A percentile compares a stretch with the other conserved stretches of the same genome.
Evolutionary conservation across 2,329 filamentous ascomycete species (phyloP).

Genomic region (Sarocladium brachiariae): DNA sequence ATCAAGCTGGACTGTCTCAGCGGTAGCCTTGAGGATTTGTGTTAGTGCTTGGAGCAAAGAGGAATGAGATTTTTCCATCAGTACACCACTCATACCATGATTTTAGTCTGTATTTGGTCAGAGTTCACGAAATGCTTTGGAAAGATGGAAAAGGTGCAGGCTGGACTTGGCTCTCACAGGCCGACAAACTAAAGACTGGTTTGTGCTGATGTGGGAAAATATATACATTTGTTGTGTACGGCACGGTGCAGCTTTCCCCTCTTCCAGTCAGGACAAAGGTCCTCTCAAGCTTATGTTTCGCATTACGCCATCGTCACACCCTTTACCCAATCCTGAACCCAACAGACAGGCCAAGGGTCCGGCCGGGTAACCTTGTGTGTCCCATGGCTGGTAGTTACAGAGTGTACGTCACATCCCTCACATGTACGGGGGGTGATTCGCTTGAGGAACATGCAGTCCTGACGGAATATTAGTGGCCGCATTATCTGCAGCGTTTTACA

Average conservation of each 20-base stretch:
- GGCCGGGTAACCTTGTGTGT: no score
- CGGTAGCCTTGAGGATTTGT: slow-evolving; percentile 33
- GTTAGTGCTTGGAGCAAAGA: neutral
- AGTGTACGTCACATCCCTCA: slow-evolving; percentile 5
- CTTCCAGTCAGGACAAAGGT: no score
- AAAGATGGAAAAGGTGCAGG: neutral
- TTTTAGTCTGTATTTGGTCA: neutral
- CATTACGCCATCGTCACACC: slow-evolving; percentile 3
- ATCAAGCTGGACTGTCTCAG: slow-evolving; percentile 46
- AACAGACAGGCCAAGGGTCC: neutral
- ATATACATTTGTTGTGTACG: neutral
- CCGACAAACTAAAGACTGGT: no score
- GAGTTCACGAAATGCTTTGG: neutral
- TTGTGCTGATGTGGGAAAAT: no score
- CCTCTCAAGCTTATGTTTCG: neutral
- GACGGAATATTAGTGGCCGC: no score
- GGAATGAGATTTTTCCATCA: no score
- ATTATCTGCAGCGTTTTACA: neutral
- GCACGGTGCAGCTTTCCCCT: no score
- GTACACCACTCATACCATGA: slow-evolving; percentile 5
- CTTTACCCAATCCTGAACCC: neutral
- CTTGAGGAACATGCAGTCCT: no score
- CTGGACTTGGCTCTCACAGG: neutral
- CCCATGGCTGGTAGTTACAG: no score
- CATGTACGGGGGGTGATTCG: neutral